phyloP scores from a whole-genome alignment of 345 rosid genomes.

The Aegle marmelos region DNA sequence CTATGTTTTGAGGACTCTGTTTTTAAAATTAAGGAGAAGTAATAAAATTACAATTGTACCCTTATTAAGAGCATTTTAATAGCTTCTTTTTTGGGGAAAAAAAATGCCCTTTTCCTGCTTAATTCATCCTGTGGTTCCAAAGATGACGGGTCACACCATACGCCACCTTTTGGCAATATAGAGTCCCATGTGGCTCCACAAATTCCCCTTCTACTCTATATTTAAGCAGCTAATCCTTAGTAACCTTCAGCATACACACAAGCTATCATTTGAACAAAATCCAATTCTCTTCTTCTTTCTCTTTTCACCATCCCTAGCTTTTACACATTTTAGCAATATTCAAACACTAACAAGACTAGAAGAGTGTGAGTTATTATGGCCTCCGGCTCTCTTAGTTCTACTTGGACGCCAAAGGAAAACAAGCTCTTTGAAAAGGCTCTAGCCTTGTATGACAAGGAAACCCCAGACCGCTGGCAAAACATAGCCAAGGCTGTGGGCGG shows the following conservation, averaged over 20 bases:
- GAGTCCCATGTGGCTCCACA: conserved; percentile 33
- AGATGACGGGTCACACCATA: conserved; percentile 22
- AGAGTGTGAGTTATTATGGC: conserved; percentile 25
- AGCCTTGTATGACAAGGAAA: conserved; percentile 49
- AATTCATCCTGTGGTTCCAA: conserved; percentile 23
- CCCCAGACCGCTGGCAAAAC: conserved; percentile 56
- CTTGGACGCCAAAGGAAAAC: conserved; percentile 55
- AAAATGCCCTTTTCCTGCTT: neutral
- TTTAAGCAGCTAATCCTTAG: conserved; percentile 10
- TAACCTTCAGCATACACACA: neutral
- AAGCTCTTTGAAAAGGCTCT: conserved; percentile 52
- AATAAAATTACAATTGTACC: too few relatives aligned
- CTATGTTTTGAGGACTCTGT: too few relatives aligned
- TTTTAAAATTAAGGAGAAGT: too few relatives aligned
- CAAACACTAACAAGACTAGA: too few relatives aligned
- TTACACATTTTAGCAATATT: too few relatives aligned
- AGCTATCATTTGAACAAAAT: neutral
- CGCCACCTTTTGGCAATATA: conserved; percentile 7
- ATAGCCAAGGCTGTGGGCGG: conserved; percentile 54
- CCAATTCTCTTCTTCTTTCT: neutral
- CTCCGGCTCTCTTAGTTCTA: conserved; percentile 27
- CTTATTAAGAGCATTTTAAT: too few relatives aligned
- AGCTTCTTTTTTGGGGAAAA: too few relatives aligned
- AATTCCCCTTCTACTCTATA: conserved; percentile 6
- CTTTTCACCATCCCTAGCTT: neutral